Evolutionary conservation across 2,329 filamentous ascomycete genomes (phyloP), one percentile per base, ranked within the genome.

Genomic region (Trichophaea hybrida): DNA sequence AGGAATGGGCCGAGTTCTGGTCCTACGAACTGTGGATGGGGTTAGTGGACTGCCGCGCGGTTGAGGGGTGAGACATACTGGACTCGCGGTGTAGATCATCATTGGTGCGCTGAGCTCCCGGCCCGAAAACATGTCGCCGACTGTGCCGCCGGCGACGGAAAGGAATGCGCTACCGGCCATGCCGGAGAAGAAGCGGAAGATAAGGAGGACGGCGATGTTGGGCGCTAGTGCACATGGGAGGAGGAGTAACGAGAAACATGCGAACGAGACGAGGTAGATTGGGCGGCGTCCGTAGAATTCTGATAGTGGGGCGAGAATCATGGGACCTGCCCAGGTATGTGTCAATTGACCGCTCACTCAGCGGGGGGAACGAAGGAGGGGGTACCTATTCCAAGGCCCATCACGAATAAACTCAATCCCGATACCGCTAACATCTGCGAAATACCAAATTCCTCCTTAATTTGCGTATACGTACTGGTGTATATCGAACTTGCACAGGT

Each of bases 401-500:
- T 77, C 53, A 95, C 88, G 69, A 90, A 96, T 1, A 85, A 77
- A 0, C 86, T 89, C 55, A 96, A 74, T 0, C 90, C 91, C 7
- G 95, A 72, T 2, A 88, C 88, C 10, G 85, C 87, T 31, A 94
- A 78, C 54, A 87, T 75, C 59, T 80, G 78, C 0, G 85, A 85
- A 67, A 80, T 79, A 65, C 80, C 74, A 67, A 95, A 94, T 61
- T 94, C 86, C 32, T 76, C 73, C 63, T 84, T 81, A 72, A 95
- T 81, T 71, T 93, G 85, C 15, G 69, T 70, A 71, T 95, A 96
- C 0, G 86, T 93, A 10, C 81, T 81, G 0, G 88, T 91, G 72
- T 96, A 95, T 67, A 94, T 82, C n/a, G 88, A 93, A 52, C 85
- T 90, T 1, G 86, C 81, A 70, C 84, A 88, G 6, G 89, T 94